Conservation (phyloP, 306 rosid species). For the Medicago lupulina region DNA sequence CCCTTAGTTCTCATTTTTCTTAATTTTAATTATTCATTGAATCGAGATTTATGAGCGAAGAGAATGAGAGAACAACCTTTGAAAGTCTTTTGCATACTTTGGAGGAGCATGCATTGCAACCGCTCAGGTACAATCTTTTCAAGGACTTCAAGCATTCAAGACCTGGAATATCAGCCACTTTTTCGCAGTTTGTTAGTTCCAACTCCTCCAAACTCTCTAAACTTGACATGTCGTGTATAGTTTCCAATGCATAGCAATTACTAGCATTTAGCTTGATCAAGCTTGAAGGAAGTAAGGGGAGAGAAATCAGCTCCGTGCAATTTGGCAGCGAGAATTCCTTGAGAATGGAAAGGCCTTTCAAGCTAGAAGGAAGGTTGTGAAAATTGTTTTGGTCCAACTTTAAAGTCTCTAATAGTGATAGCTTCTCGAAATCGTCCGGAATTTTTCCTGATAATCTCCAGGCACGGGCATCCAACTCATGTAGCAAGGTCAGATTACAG, state of each 20-base stretch:
- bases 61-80: slow-evolving; percentile 53
- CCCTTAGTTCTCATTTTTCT: too few species aligned
- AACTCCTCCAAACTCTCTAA: slow-evolving; percentile 51
- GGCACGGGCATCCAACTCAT: slow-evolving; percentile 49
- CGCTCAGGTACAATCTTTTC: slow-evolving; percentile 55
- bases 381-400: slow-evolving; percentile 53
- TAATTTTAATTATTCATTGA: too few species aligned
- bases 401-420: slow-evolving; percentile 53
- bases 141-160: slow-evolving; percentile 68
- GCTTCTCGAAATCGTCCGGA: slow-evolving; percentile 63
- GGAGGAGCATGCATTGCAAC: slow-evolving; percentile 59
- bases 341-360: slow-evolving; percentile 60
- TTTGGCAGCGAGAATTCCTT: slow-evolving; percentile 42
- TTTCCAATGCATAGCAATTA: slow-evolving; percentile 56
- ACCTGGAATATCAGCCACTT: slow-evolving; percentile 64
- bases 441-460: slow-evolving; percentile 65
- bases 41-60: neutral
- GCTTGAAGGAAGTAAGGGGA: slow-evolving; percentile 76
- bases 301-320: slow-evolving; percentile 54
- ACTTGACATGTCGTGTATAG: slow-evolving; percentile 56
- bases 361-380: slow-evolving; percentile 66
- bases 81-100: slow-evolving; percentile 52
- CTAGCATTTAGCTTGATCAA: slow-evolving; percentile 53
- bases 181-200: slow-evolving; percentile 63
- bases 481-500: slow-evolving; percentile 53